A percentile compares a stretch with the other conserved stretches of the same genome.
Conservation (phyloP, 2,329 filamentous ascomycete species). For the Exophiala sp. region DNA sequence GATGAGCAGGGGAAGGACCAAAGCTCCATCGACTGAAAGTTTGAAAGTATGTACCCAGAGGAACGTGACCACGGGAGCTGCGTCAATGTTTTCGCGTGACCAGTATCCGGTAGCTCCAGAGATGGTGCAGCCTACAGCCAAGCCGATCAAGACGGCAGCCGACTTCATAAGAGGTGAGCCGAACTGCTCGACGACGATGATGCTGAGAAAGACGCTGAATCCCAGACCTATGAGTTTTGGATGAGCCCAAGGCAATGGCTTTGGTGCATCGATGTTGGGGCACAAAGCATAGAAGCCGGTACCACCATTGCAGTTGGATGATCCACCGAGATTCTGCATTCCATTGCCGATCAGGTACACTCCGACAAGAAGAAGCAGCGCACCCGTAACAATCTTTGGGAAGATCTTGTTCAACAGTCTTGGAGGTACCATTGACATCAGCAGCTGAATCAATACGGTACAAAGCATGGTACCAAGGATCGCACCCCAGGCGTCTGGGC, state of each 20-base stretch:
- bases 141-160: slow-evolving; percentile 69
- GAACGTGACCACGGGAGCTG: slow-evolving; percentile 69
- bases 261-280: slow-evolving; percentile 64
- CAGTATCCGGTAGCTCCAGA: slow-evolving; percentile 77
- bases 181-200: slow-evolving; percentile 76
- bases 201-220: slow-evolving; percentile 74
- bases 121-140: slow-evolving; percentile 74
- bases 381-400: slow-evolving; percentile 74
- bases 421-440: slow-evolving; percentile 71
- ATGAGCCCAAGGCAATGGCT: slow-evolving; percentile 72
- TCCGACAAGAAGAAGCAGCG: slow-evolving; percentile 67
- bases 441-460: slow-evolving; percentile 66
- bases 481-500: slow-evolving; percentile 72
- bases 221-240: slow-evolving; percentile 76
- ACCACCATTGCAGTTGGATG: slow-evolving; percentile 44
- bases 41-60: slow-evolving; percentile 77
- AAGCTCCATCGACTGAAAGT: slow-evolving; percentile 66
- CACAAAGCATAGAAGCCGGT: slow-evolving; percentile 65
- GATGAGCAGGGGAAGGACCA: slow-evolving; percentile 68
- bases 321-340: slow-evolving; percentile 73
- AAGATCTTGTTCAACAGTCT: slow-evolving; percentile 68
- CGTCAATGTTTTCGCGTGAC: slow-evolving; percentile 66
- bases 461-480: slow-evolving; percentile 66
- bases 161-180: slow-evolving; percentile 83
- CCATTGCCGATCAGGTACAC: slow-evolving; percentile 68